Evolutionary conservation across 768 basidiomycete genomes (phyloP).

Genomic region (Macrolepiota fuliginosa): DNA sequence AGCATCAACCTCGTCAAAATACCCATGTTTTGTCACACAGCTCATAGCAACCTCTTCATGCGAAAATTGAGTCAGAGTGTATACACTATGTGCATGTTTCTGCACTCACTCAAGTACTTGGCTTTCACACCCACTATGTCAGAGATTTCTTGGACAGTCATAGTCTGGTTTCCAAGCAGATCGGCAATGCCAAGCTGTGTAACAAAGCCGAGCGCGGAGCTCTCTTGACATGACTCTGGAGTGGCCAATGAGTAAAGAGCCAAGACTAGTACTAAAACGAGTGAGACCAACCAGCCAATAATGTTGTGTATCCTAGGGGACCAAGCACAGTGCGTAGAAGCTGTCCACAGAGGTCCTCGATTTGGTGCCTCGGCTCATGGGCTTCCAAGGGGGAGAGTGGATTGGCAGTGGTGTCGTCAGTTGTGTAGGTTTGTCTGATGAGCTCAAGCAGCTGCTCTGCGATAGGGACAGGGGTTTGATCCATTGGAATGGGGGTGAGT

Average conservation of each 20-base stretch:
- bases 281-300: constrained; percentile 1
- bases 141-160: constrained; percentile 3
- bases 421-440: neutral
- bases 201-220: constrained; percentile 4
- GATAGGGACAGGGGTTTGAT: neutral
- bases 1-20: neutral
- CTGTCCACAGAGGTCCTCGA: constrained; percentile 1
- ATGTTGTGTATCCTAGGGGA: neutral
- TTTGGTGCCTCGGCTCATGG: neutral
- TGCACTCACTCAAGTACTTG: constrained; percentile 2
- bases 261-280: neutral
- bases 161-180: neutral
- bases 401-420: neutral
- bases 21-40: constrained; percentile 1
- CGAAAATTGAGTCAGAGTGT: neutral
- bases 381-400: neutral
- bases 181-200: neutral
- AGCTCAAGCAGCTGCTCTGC: neutral
- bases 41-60: constrained; percentile 2
- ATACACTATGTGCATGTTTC: neutral
- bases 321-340: neutral
- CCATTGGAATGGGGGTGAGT: neutral
- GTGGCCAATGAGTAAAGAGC: neutral
- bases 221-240: constrained; percentile 8
- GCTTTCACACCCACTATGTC: neutral